Evolutionary conservation across 2,329 filamentous ascomycete genomes (phyloP).

Genomic region (Colletotrichum sp.): DNA sequence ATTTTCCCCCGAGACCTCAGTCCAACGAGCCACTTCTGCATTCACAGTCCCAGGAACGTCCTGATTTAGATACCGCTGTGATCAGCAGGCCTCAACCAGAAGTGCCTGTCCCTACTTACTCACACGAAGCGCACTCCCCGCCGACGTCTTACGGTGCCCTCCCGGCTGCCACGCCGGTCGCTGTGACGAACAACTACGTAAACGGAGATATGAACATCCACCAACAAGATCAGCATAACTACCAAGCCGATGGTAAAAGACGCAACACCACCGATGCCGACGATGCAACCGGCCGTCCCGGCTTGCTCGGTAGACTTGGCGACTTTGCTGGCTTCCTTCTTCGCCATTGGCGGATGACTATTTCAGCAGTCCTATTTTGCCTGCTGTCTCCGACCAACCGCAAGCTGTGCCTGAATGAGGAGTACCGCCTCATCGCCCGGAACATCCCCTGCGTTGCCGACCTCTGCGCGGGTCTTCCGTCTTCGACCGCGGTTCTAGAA

Average conservation of each 20-base stretch:
- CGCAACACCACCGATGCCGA: neutral
- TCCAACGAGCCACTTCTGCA: neutral
- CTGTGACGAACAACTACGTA: neutral
- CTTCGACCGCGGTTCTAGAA: neutral
- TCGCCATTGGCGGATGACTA: neutral
- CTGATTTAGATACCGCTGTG: neutral
- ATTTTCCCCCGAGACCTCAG: neutral
- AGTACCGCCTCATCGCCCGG: neutral
- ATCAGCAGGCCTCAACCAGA: neutral
- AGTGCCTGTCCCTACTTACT: neutral
- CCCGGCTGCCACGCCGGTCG: neutral
- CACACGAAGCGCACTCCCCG: neutral
- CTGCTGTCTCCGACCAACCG: neutral
- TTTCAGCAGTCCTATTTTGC: rapidly evolving
- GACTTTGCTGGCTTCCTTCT: neutral
- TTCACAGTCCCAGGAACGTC: neutral
- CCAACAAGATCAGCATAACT: neutral
- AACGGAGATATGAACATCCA: neutral
- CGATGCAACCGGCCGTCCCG: neutral
- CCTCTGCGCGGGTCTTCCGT: neutral
- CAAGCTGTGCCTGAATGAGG: neutral
- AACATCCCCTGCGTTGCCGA: neutral
- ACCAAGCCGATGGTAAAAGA: neutral
- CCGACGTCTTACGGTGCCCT: neutral
- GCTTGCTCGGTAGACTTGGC: neutral